phyloP scores from a whole-genome alignment of 768 basidiomycete genomes.

The Gloeopeniophorella convolvens region DNA sequence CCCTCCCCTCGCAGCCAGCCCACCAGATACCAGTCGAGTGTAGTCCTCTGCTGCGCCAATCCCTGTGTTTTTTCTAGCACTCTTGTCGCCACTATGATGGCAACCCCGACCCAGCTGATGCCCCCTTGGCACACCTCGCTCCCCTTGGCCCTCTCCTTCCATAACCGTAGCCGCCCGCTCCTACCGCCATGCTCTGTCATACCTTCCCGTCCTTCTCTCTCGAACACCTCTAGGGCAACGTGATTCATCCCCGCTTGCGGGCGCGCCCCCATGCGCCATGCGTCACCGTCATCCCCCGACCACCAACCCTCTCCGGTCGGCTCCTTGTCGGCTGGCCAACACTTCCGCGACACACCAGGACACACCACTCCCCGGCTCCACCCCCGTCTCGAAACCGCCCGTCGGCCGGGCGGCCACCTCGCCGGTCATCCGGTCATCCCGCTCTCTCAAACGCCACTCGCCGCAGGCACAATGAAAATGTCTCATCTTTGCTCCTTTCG shows the following conservation, averaged over 20 bases:
- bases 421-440: not conserved
- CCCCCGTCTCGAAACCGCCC: too few relatives aligned
- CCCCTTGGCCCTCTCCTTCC: not conserved
- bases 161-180: not conserved
- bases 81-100: too few relatives aligned
- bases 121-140: too few relatives aligned
- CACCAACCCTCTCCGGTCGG: not conserved
- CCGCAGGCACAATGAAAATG: too few relatives aligned
- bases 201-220: not conserved
- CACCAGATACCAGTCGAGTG: too few relatives aligned
- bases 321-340: constrained; percentile 11
- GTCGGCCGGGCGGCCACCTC: not conserved
- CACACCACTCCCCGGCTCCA: too few relatives aligned
- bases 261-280: not conserved
- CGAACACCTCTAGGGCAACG: too few relatives aligned
- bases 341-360: not conserved
- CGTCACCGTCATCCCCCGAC: not conserved
- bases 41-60: too few relatives aligned
- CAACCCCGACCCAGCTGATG: too few relatives aligned
- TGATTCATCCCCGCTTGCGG: not conserved
- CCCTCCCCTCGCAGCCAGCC: too few relatives aligned
- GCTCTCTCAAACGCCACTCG: not conserved
- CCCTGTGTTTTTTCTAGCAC: too few relatives aligned
- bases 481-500: constrained; percentile 6
- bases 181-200: not conserved